A percentile compares a stretch with the other conserved stretches of the same genome.
Evolutionary conservation across 1,139 yeast species (phyloP).

Genomic region (Arxiozyma slooffiae): DNA sequence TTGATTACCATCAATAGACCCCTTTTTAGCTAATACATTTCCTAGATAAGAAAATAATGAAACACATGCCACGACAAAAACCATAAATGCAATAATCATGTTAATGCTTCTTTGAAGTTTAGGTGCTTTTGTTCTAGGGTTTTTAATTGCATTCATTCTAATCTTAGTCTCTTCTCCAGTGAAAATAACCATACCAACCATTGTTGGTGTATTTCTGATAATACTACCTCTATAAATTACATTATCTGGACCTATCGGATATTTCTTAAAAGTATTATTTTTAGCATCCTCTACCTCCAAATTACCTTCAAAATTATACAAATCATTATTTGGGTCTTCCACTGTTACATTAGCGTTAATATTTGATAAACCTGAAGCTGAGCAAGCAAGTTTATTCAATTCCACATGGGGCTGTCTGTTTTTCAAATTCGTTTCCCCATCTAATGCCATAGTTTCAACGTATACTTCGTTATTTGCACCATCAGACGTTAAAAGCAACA

Average conservation of each 20-base stretch:
- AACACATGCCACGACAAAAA: slow-evolving; percentile 59
- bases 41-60: slow-evolving; percentile 80
- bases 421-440: slow-evolving; percentile 91
- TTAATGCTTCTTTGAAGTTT: slow-evolving; percentile 77
- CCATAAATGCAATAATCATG: slow-evolving; percentile 79
- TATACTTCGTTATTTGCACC: slow-evolving; percentile 64
- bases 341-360: slow-evolving; percentile 48
- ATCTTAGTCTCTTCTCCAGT: slow-evolving; percentile 95
- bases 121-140: slow-evolving; percentile 89
- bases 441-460: slow-evolving; percentile 93
- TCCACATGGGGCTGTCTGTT: slow-evolving; percentile 60
- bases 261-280: slow-evolving; percentile 25
- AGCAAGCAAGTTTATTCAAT: slow-evolving; percentile 40
- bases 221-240: slow-evolving; percentile 83
- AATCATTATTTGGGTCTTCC: slow-evolving; percentile 86
- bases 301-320: slow-evolving; percentile 86
- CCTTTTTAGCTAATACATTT: slow-evolving; percentile 43
- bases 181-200: slow-evolving; percentile 74
- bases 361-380: slow-evolving; percentile 43
- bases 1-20: slow-evolving; percentile 33
- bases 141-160: slow-evolving; percentile 85
- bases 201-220: slow-evolving; percentile 65
- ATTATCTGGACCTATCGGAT: slow-evolving; percentile 70
- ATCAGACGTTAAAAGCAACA: slow-evolving; percentile 59
- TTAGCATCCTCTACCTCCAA: slow-evolving; percentile 30